A percentile compares a stretch with the other conserved stretches of the same genome.
phyloP scores from a whole-genome alignment of 2,329 filamentous ascomycete species.

The Dothideomycetes sp. region DNA sequence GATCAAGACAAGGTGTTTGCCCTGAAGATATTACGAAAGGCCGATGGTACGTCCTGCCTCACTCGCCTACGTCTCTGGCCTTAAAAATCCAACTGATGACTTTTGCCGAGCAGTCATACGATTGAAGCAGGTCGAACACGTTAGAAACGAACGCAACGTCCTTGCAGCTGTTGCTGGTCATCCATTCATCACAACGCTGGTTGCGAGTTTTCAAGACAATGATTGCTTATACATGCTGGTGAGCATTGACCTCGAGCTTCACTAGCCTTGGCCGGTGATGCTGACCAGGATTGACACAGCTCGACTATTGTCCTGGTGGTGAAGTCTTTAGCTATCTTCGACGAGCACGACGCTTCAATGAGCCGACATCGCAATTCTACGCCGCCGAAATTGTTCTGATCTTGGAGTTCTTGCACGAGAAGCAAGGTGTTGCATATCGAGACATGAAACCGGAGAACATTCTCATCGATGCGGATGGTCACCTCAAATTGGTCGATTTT shows the following conservation, averaged over 20 bases:
- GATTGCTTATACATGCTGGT: slow-evolving; percentile 71
- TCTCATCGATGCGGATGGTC: slow-evolving; percentile 63
- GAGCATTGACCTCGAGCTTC: no score
- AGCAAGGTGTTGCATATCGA: slow-evolving; percentile 69
- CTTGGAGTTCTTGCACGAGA: slow-evolving; percentile 68
- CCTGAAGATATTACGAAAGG: slow-evolving; percentile 64
- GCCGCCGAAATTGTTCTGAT: slow-evolving; percentile 75
- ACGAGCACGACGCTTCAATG: slow-evolving; percentile 67
- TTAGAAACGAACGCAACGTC: slow-evolving; percentile 71
- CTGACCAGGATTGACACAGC: slow-evolving; percentile 23
- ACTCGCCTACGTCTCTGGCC: neutral
- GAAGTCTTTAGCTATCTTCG: slow-evolving; percentile 78
- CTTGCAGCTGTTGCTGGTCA: slow-evolving; percentile 67
- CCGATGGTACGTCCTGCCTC: slow-evolving; percentile 29
- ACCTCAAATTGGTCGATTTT: slow-evolving; percentile 77
- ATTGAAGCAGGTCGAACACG: slow-evolving; percentile 78
- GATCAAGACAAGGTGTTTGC: slow-evolving; percentile 62
- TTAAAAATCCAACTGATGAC: no score
- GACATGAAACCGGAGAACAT: slow-evolving; percentile 79
- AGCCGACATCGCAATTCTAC: slow-evolving; percentile 69
- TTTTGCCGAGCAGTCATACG: slow-evolving; percentile 49
- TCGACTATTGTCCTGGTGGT: slow-evolving; percentile 73
- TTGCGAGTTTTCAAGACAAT: slow-evolving; percentile 67
- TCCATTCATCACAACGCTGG: slow-evolving; percentile 71
- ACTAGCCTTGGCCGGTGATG: no score